These are phyloP conservation scores for Chalciporus sp. DNA, from an alignment of 1,284 basidiomycete species.

Conservation along the genomic window DNA sequence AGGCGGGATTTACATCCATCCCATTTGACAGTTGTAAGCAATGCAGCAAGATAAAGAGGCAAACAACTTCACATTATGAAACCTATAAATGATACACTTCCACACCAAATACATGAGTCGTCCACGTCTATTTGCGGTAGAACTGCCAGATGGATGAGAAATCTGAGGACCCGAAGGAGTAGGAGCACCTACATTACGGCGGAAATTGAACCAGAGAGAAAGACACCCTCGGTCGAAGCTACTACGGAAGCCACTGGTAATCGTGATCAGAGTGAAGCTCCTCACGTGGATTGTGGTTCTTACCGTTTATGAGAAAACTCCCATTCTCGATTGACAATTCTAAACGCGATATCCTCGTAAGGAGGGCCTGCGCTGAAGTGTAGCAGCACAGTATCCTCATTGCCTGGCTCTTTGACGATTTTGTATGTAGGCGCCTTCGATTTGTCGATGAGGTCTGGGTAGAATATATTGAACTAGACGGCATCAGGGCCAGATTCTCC, in stretches of 20 bases:
- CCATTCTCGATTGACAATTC: constrained; percentile 98
- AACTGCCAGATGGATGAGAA: constrained; percentile 49
- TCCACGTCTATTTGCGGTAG: constrained; percentile 58
- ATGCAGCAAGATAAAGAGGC: constrained; percentile 8
- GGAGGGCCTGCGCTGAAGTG: constrained; percentile 97
- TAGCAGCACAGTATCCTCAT: constrained; percentile 92
- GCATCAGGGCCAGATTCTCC: constrained; percentile 20
- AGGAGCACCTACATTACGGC: constrained; percentile 69
- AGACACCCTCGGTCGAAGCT: constrained; percentile 86
- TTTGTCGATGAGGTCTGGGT: constrained; percentile 97
- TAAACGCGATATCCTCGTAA: constrained; percentile 98
- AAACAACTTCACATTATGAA: constrained; percentile 30
- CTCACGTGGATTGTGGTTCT: constrained; percentile 17
- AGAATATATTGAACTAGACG: constrained; percentile 87
- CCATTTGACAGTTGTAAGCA: not conserved
- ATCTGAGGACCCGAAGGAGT: constrained; percentile 8
- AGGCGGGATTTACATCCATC: constrained; percentile 1
- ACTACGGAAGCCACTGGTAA: constrained; percentile 74
- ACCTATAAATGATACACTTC: constrained; percentile 17
- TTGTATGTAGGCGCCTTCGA: constrained; percentile 94
- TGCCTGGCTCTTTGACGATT: constrained; percentile 88
- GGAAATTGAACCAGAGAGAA: constrained; percentile 87
- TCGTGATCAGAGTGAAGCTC: constrained; percentile 16
- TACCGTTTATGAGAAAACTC: constrained; percentile 96
- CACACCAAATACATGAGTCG: constrained; percentile 10